Conservation (phyloP, 1,139 yeast species). For the Scheffersomyces quercinus region DNA sequence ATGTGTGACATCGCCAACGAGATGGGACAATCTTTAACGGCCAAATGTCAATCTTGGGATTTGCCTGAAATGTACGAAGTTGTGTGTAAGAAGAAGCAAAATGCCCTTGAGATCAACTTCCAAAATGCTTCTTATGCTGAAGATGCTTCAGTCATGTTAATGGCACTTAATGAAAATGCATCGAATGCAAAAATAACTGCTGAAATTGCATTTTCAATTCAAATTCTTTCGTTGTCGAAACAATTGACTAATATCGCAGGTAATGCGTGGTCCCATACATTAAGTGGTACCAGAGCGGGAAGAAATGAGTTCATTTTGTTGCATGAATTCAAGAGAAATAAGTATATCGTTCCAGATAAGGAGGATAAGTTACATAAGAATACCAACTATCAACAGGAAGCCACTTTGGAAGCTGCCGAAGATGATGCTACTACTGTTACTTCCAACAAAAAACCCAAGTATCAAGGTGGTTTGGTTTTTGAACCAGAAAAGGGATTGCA, state of each 20-base stretch:
- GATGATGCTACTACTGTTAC: slow-evolving; percentile 50
- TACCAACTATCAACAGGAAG: slow-evolving; percentile 38
- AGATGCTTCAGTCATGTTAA: slow-evolving; percentile 64
- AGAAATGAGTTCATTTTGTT: slow-evolving; percentile 90
- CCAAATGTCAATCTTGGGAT: slow-evolving; percentile 96
- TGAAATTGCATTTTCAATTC: slow-evolving; percentile 77
- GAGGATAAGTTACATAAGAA: slow-evolving; percentile 54
- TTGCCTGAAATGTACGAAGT: slow-evolving; percentile 86
- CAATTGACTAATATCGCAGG: slow-evolving; percentile 95
- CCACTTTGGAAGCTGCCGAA: slow-evolving; percentile 39
- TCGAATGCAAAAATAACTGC: slow-evolving; percentile 71
- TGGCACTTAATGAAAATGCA: slow-evolving; percentile 72
- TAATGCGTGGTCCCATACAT: slow-evolving; percentile 94
- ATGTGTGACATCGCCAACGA: slow-evolving; percentile 93
- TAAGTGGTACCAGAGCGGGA: slow-evolving; percentile 95
- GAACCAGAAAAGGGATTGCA: slow-evolving; percentile 97
- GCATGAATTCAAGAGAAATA: slow-evolving; percentile 85
- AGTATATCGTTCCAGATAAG: slow-evolving; percentile 88
- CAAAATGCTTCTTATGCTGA: slow-evolving; percentile 66
- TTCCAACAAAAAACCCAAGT: slow-evolving; percentile 76
- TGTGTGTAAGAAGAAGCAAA: slow-evolving; percentile 61
- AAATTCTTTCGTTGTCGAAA: slow-evolving; percentile 83
- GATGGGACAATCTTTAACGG: slow-evolving; percentile 89
- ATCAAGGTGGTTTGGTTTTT: slow-evolving; percentile 94
- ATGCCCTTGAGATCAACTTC: slow-evolving; percentile 71